Evolutionary conservation across 768 basidiomycete genomes (phyloP).

Genomic region (Boletus rubescentipes): DNA sequence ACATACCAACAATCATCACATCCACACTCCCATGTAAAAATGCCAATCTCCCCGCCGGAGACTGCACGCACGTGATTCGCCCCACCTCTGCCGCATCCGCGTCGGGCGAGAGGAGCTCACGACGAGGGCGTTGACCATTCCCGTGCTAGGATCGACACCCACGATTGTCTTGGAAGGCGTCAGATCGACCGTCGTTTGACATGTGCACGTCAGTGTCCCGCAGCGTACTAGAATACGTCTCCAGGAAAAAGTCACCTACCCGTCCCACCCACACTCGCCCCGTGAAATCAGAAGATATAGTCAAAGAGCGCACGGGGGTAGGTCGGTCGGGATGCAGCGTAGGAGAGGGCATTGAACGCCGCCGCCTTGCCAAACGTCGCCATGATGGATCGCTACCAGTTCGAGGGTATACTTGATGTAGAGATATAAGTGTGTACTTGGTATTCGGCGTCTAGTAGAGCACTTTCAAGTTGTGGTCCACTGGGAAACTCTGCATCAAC

Average conservation of each 20-base stretch:
- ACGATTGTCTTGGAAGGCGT: constrained; percentile 56
- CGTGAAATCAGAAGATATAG: constrained; percentile 60
- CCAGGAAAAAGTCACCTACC: constrained; percentile 40
- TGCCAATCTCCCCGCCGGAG: constrained; percentile 53
- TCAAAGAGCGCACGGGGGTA: constrained; percentile 70
- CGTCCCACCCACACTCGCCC: constrained; percentile 52
- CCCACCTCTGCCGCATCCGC: not conserved
- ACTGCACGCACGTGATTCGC: constrained; percentile 37
- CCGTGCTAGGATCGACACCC: constrained; percentile 70
- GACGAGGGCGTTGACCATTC: constrained; percentile 62
- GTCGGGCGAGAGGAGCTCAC: constrained; percentile 5
- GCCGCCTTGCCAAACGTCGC: constrained; percentile 70
- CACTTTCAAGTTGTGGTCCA: too few species aligned
- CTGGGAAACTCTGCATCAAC: too few species aligned
- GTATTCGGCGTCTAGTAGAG: too few species aligned
- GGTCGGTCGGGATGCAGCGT: constrained; percentile 69
- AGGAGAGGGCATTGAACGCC: constrained; percentile 64
- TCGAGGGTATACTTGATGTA: too few species aligned
- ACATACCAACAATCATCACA: constrained; percentile 62
- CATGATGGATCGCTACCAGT: constrained; percentile 41
- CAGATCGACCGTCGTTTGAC: constrained; percentile 67
- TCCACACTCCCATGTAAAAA: constrained; percentile 60
- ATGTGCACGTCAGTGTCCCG: constrained; percentile 31
- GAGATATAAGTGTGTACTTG: too few species aligned
- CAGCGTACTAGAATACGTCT: too few species aligned